Conservation (phyloP, 148 eudicot species). For the Camellia sinensis region DNA sequence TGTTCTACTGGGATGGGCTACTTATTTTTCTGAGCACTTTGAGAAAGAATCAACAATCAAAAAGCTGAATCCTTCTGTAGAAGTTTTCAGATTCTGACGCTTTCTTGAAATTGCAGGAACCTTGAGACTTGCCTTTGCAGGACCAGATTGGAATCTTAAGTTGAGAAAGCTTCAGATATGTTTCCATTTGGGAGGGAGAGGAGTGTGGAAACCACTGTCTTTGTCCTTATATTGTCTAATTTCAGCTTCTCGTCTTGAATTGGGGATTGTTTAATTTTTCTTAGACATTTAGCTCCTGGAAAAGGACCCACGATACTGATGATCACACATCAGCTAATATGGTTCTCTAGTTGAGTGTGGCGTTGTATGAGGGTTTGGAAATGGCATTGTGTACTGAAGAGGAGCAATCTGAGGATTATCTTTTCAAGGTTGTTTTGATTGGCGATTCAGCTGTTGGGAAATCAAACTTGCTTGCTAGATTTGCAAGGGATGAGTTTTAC, state of each 20-base stretch:
- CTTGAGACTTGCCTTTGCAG: conserved; percentile 13
- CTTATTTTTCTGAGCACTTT: background rate
- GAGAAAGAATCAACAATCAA: background rate
- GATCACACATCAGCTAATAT: conserved; percentile 20
- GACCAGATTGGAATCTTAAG: conserved; percentile 5
- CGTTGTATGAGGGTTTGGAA: conserved; percentile 23
- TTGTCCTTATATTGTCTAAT: background rate
- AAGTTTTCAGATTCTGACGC: conserved; percentile 18
- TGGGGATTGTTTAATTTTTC: conserved; percentile 11
- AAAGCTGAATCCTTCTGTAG: background rate
- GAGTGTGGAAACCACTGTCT: conserved; percentile 2
- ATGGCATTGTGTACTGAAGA: conserved; percentile 72
- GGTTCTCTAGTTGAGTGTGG: conserved; percentile 35
- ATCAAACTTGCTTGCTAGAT: conserved; percentile 92
- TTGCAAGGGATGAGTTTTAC: conserved; percentile 89
- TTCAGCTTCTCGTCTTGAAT: background rate
- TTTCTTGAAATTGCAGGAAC: conserved; percentile 21
- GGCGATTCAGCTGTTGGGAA: conserved; percentile 98
- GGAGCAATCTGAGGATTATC: conserved; percentile 73
- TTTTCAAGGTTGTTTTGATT: conserved; percentile 83
- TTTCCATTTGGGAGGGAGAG: background rate
- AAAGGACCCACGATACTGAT: background rate
- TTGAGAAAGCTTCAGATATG: background rate
- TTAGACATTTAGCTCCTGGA: conserved; percentile 10
- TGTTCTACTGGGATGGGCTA: background rate